Conservation (phyloP, 345 rosid species). For the Eutrema japonicum region DNA sequence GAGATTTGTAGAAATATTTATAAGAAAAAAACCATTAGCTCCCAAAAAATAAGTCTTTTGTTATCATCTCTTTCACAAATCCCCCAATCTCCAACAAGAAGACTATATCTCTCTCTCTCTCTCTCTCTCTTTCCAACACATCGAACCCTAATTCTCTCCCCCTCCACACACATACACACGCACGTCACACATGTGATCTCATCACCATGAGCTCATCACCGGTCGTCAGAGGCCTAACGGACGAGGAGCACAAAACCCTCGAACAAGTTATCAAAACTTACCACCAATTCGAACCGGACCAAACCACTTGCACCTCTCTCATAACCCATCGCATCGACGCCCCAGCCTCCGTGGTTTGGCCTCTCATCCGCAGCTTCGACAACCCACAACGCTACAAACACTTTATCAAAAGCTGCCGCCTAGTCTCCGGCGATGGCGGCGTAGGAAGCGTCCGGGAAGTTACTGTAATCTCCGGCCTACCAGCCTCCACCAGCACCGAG, state of each 20-base stretch:
- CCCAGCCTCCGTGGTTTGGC: conserved; percentile 68
- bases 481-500: conserved; percentile 92
- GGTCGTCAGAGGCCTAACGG: conserved; percentile 53
- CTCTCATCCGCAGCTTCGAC: conserved; percentile 63
- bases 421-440: conserved; percentile 55
- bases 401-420: conserved; percentile 71
- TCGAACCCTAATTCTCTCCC: not conserved
- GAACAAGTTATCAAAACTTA: conserved; percentile 57
- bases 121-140: not conserved
- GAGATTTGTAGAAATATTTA: not conserved
- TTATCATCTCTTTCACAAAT: conserved; percentile 26
- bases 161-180: not conserved
- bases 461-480: conserved; percentile 74
- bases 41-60: not conserved
- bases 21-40: not conserved
- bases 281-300: conserved; percentile 57
- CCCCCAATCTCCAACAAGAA: conserved; percentile 29
- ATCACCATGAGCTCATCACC: conserved; percentile 29
- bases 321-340: conserved; percentile 77
- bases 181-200: conserved; percentile 17
- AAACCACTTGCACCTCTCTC: conserved; percentile 70
- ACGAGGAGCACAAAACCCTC: conserved; percentile 55
- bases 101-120: not conserved
- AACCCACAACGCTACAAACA: conserved; percentile 84
- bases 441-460: conserved; percentile 81